Percentiles rank a stretch among this genome's conserved stretches.
phyloP scores from a whole-genome alignment of 2,329 filamentous ascomycete genomes.

The Arthroderma sp. region DNA sequence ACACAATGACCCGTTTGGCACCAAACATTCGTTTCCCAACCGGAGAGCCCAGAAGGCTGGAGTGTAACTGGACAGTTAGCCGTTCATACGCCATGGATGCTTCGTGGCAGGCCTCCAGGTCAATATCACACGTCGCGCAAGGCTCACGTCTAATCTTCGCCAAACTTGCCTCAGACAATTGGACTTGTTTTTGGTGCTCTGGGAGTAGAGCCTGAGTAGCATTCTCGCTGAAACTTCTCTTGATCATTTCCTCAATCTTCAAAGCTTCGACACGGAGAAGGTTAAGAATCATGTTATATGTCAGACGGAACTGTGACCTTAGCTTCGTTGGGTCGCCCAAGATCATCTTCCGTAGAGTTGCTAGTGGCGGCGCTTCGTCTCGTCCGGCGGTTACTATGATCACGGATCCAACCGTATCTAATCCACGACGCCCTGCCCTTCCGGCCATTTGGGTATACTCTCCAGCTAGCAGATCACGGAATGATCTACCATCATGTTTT shows the following conservation, averaged over 20 bases:
- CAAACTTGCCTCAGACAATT: slow-evolving; percentile 79
- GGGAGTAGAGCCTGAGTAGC: slow-evolving; percentile 87
- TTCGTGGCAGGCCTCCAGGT: slow-evolving; percentile 69
- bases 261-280: slow-evolving; percentile 86
- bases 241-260: slow-evolving; percentile 99
- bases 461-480: slow-evolving; percentile 80
- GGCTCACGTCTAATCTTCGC: slow-evolving; percentile 78
- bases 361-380: slow-evolving; percentile 78
- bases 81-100: slow-evolving; percentile 67
- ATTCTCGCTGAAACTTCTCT: slow-evolving; percentile 96
- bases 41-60: slow-evolving; percentile 63
- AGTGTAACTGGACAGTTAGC: slow-evolving; percentile 69
- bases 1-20: slow-evolving; percentile 65
- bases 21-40: slow-evolving; percentile 69
- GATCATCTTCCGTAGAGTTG: slow-evolving; percentile 81
- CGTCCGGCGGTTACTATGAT: slow-evolving; percentile 74
- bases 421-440: slow-evolving; percentile 77
- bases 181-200: slow-evolving; percentile 90
- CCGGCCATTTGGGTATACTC: slow-evolving; percentile 99
- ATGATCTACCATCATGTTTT: slow-evolving; percentile 87
- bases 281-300: slow-evolving; percentile 99
- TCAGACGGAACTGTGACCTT: slow-evolving; percentile 87
- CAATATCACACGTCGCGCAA: slow-evolving; percentile 67
- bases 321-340: slow-evolving; percentile 90
- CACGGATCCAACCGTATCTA: slow-evolving; percentile 85